phyloP scores from a whole-genome alignment of 73 alveolate species.

The Uronychia binucleata region DNA sequence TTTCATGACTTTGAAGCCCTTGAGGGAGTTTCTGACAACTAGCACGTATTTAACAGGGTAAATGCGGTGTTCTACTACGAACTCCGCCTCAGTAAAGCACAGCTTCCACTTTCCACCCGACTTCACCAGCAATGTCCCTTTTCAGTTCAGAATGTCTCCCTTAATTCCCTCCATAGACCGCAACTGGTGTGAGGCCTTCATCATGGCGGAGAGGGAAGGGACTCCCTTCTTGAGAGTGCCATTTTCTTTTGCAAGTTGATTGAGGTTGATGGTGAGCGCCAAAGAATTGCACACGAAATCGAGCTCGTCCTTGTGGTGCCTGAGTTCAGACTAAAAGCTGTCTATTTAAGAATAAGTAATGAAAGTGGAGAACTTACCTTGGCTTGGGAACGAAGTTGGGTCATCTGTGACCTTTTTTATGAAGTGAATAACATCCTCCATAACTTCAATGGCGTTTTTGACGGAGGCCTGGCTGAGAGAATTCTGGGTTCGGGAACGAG shows the following conservation, averaged over 20 bases:
- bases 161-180: background rate
- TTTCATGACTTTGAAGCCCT: background rate
- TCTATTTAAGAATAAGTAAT: too few relatives aligned
- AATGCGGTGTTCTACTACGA: background rate
- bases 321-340: background rate
- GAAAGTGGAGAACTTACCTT: background rate
- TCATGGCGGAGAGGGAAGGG: background rate
- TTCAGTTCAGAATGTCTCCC: background rate
- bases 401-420: slow-evolving; percentile 13
- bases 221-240: too few relatives aligned
- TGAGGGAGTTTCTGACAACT: background rate
- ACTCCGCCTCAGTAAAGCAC: background rate
- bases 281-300: background rate
- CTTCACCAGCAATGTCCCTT: background rate
- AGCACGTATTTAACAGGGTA: background rate
- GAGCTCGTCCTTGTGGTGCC: background rate
- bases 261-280: background rate
- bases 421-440: slow-evolving; percentile 21
- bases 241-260: background rate
- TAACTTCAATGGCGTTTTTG: slow-evolving; percentile 7
- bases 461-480: slow-evolving; percentile 20
- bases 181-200: background rate
- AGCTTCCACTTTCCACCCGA: background rate
- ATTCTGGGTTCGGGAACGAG: background rate
- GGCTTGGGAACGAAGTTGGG: background rate